Conservation (phyloP, 1,284 basidiomycete genomes). For the Hypsizygus ulmarius region DNA sequence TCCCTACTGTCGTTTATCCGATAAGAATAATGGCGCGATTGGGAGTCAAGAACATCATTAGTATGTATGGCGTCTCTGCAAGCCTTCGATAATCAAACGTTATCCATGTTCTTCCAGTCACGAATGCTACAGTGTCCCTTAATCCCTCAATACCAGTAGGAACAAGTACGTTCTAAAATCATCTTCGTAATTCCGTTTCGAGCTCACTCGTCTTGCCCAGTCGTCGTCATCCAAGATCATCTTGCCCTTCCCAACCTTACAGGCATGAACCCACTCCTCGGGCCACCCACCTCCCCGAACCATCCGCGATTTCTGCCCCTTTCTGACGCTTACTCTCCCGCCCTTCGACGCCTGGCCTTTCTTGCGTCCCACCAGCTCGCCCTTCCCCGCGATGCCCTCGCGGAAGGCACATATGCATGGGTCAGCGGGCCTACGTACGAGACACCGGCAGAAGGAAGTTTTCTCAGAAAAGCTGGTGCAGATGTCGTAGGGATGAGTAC, state of each 20-base stretch:
- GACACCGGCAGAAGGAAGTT: constrained; percentile 76
- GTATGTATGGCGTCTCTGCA: constrained; percentile 38
- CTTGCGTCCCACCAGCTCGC: constrained; percentile 61
- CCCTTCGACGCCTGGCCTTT: constrained; percentile 68
- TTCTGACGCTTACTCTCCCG: constrained; percentile 73
- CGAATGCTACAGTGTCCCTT: constrained; percentile 81
- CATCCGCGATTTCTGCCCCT: constrained; percentile 75
- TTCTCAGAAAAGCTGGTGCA: constrained; percentile 68
- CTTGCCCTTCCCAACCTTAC: constrained; percentile 76
- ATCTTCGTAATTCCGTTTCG: neutral
- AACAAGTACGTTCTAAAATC: constrained; percentile 55
- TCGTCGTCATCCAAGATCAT: constrained; percentile 82
- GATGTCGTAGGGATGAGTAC: constrained; percentile 91
- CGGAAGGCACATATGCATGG: constrained; percentile 84
- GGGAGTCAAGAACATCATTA: constrained; percentile 72
- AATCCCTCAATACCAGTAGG: constrained; percentile 74
- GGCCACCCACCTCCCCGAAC: constrained; percentile 53
- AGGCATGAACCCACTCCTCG: constrained; percentile 77
- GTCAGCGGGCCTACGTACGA: constrained; percentile 85
- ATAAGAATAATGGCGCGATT: constrained; percentile 74
- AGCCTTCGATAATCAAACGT: neutral
- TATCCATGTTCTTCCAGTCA: constrained; percentile 50
- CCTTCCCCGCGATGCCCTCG: constrained; percentile 42
- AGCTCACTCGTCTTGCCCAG: constrained; percentile 34
- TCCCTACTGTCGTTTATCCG: constrained; percentile 71